Evolutionary conservation across 257 asterid species (phyloP).

Genomic region (Hygrophila difformis): DNA sequence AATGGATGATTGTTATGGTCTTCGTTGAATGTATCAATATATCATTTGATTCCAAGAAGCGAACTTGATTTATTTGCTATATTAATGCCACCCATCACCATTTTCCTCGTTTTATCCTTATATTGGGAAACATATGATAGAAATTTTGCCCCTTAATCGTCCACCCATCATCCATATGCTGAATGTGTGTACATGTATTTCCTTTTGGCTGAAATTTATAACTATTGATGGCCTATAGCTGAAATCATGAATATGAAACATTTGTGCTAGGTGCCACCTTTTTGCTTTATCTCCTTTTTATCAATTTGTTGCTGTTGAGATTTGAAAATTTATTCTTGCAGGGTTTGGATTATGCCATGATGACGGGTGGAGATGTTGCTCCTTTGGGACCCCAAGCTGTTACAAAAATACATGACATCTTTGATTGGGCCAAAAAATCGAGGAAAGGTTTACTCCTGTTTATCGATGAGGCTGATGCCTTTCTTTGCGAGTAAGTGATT

Average conservation of each 20-base stretch:
- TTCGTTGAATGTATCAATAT: neutral
- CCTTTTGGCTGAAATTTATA: no score
- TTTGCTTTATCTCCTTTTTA: neutral
- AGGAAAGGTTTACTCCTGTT: conserved; percentile 83
- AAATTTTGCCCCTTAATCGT: no score
- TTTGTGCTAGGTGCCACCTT: no score
- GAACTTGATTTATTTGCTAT: neutral
- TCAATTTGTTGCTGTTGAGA: neutral
- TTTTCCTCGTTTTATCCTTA: neutral
- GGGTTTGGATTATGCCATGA: conserved; percentile 99
- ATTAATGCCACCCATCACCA: neutral
- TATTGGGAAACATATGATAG: neutral
- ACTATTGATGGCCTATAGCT: no score
- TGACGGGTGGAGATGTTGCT: conserved; percentile 99
- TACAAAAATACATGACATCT: conserved; percentile 93
- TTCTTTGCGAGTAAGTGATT: conserved; percentile 87
- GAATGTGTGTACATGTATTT: no score
- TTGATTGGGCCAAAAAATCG: conserved; percentile 96
- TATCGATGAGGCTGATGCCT: conserved; percentile 98
- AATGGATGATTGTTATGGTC: no score
- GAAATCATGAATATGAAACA: no score
- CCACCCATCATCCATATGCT: no score
- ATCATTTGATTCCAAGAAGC: conserved; percentile 8
- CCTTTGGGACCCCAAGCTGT: conserved; percentile 96
- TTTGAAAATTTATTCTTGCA: conserved; percentile 23